Evolutionary conservation across 2,329 filamentous ascomycete genomes (phyloP).

Genomic region (Fusarium beomiforme): DNA sequence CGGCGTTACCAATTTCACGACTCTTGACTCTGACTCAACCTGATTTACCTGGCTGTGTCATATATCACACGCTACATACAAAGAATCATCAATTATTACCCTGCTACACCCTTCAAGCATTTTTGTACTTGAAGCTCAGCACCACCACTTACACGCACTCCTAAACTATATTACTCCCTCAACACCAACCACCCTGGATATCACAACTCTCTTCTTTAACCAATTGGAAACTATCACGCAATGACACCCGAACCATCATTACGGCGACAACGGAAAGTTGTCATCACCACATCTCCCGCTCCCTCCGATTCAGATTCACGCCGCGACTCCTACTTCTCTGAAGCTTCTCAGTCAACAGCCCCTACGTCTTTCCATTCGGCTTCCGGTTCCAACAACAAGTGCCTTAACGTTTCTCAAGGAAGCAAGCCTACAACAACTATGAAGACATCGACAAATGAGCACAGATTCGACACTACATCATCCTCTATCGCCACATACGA

Average conservation of each 20-base stretch:
- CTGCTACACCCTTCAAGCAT: conserved; percentile 4
- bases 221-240: conserved; percentile 14
- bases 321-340: conserved; percentile 43
- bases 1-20: not conserved
- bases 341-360: conserved; percentile 43
- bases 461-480: conserved; percentile 38
- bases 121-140: conserved; percentile 1
- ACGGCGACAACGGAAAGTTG: conserved; percentile 40
- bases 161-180: conserved; percentile 1
- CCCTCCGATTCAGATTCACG: conserved; percentile 41
- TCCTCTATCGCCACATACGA: conserved; percentile 82
- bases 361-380: conserved; percentile 42
- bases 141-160: conserved; percentile 26
- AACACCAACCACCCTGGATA: conserved; percentile 6
- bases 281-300: conserved; percentile 39
- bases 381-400: conserved; percentile 39
- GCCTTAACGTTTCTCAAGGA: conserved; percentile 11
- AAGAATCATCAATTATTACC: conserved; percentile 5
- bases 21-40: not conserved
- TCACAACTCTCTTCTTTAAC: not conserved
- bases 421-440: conserved; percentile 20
- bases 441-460: conserved; percentile 22
- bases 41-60: conserved; percentile 14
- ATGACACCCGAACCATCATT: conserved; percentile 36
- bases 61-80: conserved; percentile 14